Percentiles rank a stretch among this genome's conserved stretches.
Evolutionary conservation across 2,329 filamentous ascomycete genomes (phyloP).

Genomic region (Dactylellina sp.): DNA sequence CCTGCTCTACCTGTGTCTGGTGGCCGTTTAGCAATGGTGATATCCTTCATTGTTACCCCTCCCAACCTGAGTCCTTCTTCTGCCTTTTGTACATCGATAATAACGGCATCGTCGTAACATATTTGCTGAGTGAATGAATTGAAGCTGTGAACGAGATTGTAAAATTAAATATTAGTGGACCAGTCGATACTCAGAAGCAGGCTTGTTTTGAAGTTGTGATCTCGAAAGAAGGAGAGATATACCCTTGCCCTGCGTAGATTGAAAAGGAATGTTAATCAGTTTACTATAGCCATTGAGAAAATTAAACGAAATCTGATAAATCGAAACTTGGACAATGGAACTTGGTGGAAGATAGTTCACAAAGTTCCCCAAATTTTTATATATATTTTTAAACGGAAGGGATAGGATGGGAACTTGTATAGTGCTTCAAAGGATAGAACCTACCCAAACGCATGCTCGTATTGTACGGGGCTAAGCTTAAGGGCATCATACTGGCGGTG

Average conservation of each 20-base stretch:
- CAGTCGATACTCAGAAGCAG: background rate
- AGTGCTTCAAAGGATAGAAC: slow-evolving; percentile 2
- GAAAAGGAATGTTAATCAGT: slow-evolving; percentile 25
- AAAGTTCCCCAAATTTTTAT: background rate
- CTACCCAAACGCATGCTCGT: slow-evolving; percentile 63
- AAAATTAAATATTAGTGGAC: background rate
- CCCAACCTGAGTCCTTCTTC: slow-evolving; percentile 38
- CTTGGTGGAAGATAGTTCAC: too few relatives aligned
- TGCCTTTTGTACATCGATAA: slow-evolving; percentile 58
- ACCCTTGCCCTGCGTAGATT: slow-evolving; percentile 45
- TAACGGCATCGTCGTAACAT: slow-evolving; percentile 63
- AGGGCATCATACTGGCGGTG: slow-evolving; percentile 59
- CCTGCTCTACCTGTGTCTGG: slow-evolving; percentile 39
- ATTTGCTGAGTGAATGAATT: slow-evolving; percentile 65
- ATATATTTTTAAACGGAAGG: background rate
- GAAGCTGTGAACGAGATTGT: slow-evolving; percentile 59
- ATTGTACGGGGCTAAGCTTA: slow-evolving; percentile 62
- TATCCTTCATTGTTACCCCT: slow-evolving; percentile 47
- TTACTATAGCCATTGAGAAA: background rate
- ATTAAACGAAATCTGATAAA: background rate
- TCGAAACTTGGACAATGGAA: too few relatives aligned
- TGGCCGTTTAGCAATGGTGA: slow-evolving; percentile 38
- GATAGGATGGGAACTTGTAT: background rate
- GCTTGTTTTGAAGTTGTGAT: slow-evolving; percentile 1
- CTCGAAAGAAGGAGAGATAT: slow-evolving; percentile 5